phyloP scores from a whole-genome alignment of 2,329 filamentous ascomycete genomes.

The Botrytis pseudocinerea region DNA sequence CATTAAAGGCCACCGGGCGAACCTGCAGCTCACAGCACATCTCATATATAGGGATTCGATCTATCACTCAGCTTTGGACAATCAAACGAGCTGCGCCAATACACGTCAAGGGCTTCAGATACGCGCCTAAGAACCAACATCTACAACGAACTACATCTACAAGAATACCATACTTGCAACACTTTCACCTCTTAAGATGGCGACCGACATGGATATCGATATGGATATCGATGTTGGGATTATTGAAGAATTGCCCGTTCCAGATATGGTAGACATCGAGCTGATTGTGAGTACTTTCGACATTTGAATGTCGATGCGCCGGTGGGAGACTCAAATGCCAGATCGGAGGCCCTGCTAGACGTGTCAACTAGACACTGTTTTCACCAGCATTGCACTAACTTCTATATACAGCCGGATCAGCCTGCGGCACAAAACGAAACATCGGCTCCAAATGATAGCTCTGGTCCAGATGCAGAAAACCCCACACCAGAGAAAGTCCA shows the following conservation, averaged over 20 bases:
- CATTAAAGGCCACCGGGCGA: not conserved
- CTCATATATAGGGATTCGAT: not conserved
- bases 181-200: slow-evolving; percentile 31
- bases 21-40: not conserved
- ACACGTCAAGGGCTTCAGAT: not conserved
- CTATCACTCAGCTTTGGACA: not conserved
- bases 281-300: slow-evolving; percentile 16
- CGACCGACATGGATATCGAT: slow-evolving; percentile 66
- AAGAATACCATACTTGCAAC: not conserved
- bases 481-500: slow-evolving; percentile 49
- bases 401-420: slow-evolving; percentile 26
- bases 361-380: not conserved
- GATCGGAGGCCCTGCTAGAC: not conserved
- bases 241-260: slow-evolving; percentile 42
- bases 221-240: slow-evolving; percentile 70
- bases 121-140: not conserved
- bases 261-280: slow-evolving; percentile 22
- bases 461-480: slow-evolving; percentile 32
- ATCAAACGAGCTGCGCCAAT: not conserved
- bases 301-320: not conserved
- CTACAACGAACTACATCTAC: not conserved
- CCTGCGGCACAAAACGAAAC: slow-evolving; percentile 29
- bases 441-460: slow-evolving; percentile 35
- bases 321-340: not conserved
- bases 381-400: not conserved